phyloP scores from a whole-genome alignment of 2,329 filamentous ascomycete species.

The Pseudogymnoascus sp. region DNA sequence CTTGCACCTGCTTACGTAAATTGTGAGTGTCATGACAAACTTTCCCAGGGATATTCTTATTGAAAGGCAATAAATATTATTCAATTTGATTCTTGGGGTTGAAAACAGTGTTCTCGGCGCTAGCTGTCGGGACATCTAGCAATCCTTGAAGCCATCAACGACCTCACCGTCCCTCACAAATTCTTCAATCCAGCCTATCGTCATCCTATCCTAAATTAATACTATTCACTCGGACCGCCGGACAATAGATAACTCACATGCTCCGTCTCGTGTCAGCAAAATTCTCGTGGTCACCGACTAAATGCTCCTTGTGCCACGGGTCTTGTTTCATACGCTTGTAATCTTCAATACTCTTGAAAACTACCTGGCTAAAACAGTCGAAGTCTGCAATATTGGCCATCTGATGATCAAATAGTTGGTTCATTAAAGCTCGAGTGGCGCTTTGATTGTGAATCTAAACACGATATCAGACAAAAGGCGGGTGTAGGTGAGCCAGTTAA shows the following conservation, averaged over 20 bases:
- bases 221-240: neutral
- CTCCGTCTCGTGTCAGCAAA: constrained; percentile 42
- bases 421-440: neutral
- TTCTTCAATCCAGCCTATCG: neutral
- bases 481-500: too few relatives aligned
- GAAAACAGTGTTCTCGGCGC: neutral
- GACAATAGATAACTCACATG: neutral
- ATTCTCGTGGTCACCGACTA: constrained; percentile 38
- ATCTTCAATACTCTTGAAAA: constrained; percentile 38
- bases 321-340: constrained; percentile 43
- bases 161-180: neutral
- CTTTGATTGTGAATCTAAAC: neutral
- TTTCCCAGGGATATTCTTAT: neutral
- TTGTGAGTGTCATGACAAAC: neutral
- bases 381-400: constrained; percentile 41
- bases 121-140: neutral
- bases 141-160: neutral
- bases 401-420: constrained; percentile 37
- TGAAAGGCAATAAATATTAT: neutral
- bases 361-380: constrained; percentile 43
- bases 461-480: neutral
- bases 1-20: neutral
- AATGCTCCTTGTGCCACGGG: constrained; percentile 36
- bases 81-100: neutral
- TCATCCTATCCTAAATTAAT: neutral